These are phyloP conservation scores for Penicillium crystallinum DNA, from an alignment of 495 filamentous ascomycete species.

Conservation along the genomic window DNA sequence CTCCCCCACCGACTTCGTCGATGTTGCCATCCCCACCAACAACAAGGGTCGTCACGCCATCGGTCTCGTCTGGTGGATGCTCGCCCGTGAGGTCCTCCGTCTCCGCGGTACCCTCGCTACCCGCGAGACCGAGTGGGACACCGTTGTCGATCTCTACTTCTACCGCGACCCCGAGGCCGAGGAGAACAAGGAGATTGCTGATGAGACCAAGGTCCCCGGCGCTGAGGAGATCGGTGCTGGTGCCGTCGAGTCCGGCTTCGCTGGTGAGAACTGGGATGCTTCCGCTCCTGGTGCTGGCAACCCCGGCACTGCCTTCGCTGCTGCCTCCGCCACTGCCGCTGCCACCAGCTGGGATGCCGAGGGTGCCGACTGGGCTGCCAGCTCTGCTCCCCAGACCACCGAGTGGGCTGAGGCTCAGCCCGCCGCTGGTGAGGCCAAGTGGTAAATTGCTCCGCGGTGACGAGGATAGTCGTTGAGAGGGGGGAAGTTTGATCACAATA, in stretches of 20 bases:
- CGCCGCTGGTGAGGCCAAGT: conserved; percentile 47
- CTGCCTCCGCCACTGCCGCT: conserved; percentile 43
- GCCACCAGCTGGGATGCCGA: conserved; percentile 76
- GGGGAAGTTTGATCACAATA: conserved; percentile 24
- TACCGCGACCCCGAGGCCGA: conserved; percentile 99
- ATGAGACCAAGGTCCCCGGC: conserved; percentile 61
- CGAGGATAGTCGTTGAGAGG: conserved; percentile 32
- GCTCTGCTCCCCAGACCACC: conserved; percentile 49
- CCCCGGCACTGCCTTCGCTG: conserved; percentile 56
- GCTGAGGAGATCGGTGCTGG: conserved; percentile 79
- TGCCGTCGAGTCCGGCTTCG: conserved; percentile 78
- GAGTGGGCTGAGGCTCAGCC: conserved; percentile 64
- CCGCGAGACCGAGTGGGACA: conserved; percentile 95
- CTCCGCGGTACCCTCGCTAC: conserved; percentile 91
- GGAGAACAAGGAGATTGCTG: conserved; percentile 85
- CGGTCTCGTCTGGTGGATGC: conserved; percentile 98
- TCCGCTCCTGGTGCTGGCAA: conserved; percentile 57
- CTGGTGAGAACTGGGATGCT: conserved; percentile 50
- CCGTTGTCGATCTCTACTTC: conserved; percentile 99
- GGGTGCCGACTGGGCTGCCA: conserved; percentile 67
- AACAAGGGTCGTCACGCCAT: conserved; percentile 99
- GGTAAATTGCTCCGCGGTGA: conserved; percentile 51
- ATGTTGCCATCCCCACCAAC: conserved; percentile 99
- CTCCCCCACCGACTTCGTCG: conserved; percentile 98
- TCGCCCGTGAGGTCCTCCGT: conserved; percentile 98